Evolutionary conservation across 768 basidiomycete genomes (phyloP), one percentile per base, ranked within the genome.

Genomic region (Leucocoprinus birnbaumii): DNA sequence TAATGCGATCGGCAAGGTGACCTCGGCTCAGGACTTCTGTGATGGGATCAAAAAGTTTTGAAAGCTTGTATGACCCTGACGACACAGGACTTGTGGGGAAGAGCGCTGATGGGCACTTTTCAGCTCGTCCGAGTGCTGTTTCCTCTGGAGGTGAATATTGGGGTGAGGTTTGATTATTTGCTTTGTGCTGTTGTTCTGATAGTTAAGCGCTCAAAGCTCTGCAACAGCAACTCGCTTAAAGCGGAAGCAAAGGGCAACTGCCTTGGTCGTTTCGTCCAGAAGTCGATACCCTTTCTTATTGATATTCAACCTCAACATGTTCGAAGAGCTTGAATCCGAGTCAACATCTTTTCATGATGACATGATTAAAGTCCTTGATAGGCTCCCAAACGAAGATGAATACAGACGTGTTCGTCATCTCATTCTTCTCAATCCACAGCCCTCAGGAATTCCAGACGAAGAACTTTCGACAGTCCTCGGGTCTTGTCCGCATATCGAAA

Each of bases 401-500:
- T 80, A 80, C 61, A 76, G 78, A 57, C 71, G 82, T 57, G 79
- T 86, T 56, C 78, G 79, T 45, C 83, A 86, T 63, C 75, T 89
- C 24, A 69, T 80, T 54, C 71, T 89, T 59, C 78, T 78, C 37
- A 68, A 74, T 46, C 22, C 66, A 68, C 54, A 60, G 66, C 41
- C 64, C 65, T 40, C 40, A 21, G 22, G 59, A 21, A 70, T 90
- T 14, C 75, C 74, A 27, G 85, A 92, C 63, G 79, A 84, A 51
- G 72, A 82, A 53, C 75, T 96, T 38, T 78, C 80, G 11, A 55
- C 65, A 5, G 77, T 86, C 24, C 69, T 94, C 49, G 65, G 72
- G 1, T 68, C 72, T 44, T 87, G 86, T 67, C 81, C 84, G 13
- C 80, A 85, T 55, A 74, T 94, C 45, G 80, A 87, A 65, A 81